Evolutionary conservation across 202 grass and related monocot species (phyloP).

Genomic region (Miscanthus sacchariflorus): DNA sequence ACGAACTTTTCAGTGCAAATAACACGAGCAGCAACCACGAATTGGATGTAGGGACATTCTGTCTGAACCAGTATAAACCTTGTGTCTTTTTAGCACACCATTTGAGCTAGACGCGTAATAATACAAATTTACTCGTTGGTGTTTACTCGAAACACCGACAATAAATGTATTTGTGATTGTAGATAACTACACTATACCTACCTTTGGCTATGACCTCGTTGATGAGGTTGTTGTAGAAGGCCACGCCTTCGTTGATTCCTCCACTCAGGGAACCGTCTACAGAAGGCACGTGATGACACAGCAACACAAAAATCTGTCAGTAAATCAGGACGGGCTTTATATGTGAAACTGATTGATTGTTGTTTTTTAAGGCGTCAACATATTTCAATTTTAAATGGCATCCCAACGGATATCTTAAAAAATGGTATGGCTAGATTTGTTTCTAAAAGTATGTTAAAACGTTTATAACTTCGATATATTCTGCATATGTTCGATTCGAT

Average conservation of each 20-base stretch:
- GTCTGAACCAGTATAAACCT: too few species aligned
- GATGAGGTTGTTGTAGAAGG: slow-evolving; percentile 54
- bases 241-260: slow-evolving; percentile 49
- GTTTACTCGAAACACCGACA: too few species aligned
- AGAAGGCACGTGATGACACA: not conserved
- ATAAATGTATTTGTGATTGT: too few species aligned
- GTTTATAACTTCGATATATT: not conserved
- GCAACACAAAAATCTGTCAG: not conserved
- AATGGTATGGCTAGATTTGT: not conserved
- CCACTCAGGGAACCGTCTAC: slow-evolving; percentile 45
- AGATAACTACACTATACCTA: not conserved
- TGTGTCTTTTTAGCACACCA: too few species aligned
- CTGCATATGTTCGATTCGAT: not conserved
- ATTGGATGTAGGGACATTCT: too few species aligned
- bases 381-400: not conserved
- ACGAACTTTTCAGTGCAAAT: too few species aligned
- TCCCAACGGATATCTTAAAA: too few species aligned
- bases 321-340: not conserved
- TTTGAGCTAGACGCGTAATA: too few species aligned
- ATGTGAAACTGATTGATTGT: not conserved
- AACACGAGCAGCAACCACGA: too few species aligned
- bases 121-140: too few species aligned
- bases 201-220: slow-evolving; percentile 46
- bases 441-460: not conserved
- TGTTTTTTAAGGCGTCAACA: not conserved